phyloP scores from a whole-genome alignment of 345 rosid species.

The Eucalyptus rudis region DNA sequence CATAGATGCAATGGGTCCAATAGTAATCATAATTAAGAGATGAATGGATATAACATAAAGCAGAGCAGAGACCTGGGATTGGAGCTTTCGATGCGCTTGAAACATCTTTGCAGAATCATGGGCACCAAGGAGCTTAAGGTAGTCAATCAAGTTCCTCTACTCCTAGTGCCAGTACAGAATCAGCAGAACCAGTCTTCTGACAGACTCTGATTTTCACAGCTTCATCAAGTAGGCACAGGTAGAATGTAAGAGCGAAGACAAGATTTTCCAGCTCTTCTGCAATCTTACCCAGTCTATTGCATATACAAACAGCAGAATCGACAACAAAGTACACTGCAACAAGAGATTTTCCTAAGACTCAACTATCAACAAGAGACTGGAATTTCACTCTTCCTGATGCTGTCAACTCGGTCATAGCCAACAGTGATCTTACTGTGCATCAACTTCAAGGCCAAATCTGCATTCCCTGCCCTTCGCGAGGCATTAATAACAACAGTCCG shows the following conservation, averaged over 20 bases:
- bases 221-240: not conserved
- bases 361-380: constrained; percentile 35
- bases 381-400: constrained; percentile 75
- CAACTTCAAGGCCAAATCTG: constrained; percentile 71
- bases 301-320: not conserved
- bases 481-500: constrained; percentile 69
- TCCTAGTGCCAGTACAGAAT: not conserved
- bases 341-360: not conserved
- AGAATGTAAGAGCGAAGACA: not conserved
- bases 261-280: not conserved
- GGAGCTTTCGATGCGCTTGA: not conserved
- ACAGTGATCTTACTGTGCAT: constrained; percentile 88
- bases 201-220: not conserved
- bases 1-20: not conserved
- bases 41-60: not conserved
- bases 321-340: not conserved
- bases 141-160: not conserved
- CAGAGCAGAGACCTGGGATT: not conserved
- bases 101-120: not conserved
- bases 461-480: constrained; percentile 74
- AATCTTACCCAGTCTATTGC: not conserved
- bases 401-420: constrained; percentile 72
- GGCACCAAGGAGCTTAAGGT: not conserved
- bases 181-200: not conserved
- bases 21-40: not conserved